phyloP scores from a whole-genome alignment of 2,329 filamentous ascomycete species.

The Hymenoscyphus scutula region DNA sequence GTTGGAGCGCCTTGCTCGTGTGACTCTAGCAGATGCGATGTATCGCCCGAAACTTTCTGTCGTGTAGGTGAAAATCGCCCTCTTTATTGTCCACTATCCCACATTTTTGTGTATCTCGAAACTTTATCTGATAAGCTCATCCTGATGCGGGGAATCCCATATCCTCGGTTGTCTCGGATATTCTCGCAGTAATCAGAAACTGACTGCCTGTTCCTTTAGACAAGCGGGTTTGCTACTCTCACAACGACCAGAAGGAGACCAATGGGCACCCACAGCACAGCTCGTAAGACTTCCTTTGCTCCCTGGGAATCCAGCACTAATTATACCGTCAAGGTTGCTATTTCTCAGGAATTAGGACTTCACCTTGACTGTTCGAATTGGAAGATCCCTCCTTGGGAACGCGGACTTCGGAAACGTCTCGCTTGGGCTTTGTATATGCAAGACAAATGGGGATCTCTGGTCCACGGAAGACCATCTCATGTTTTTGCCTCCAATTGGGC shows the following conservation, averaged over 20 bases:
- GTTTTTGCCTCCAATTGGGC: conserved; percentile 71
- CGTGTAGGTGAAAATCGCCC: conserved; percentile 30
- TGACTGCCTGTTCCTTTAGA: neutral
- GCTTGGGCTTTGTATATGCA: conserved; percentile 66
- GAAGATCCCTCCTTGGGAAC: conserved; percentile 63
- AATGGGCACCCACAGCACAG: conserved; percentile 43
- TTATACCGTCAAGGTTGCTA: conserved; percentile 35
- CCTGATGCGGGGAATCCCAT: neutral
- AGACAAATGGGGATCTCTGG: conserved; percentile 60
- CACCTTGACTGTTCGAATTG: conserved; percentile 61
- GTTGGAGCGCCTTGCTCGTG: conserved; percentile 42
- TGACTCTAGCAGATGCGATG: conserved; percentile 47
- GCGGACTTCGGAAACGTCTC: conserved; percentile 58
- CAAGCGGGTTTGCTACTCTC: conserved; percentile 54
- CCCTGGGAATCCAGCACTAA: neutral
- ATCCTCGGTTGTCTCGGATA: neutral
- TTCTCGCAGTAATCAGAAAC: neutral
- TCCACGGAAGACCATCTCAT: conserved; percentile 80
- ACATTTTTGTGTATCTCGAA: neutral
- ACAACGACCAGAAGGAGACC: conserved; percentile 39
- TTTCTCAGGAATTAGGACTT: conserved; percentile 57
- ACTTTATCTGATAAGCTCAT: neutral
- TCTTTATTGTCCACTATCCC: neutral
- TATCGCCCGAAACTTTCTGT: conserved; percentile 53
- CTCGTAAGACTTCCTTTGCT: conserved; percentile 29